Percentiles rank a stretch among this genome's conserved stretches.
Conservation (phyloP, 2,329 filamentous ascomycete species). For the Cladosporium sp. region DNA sequence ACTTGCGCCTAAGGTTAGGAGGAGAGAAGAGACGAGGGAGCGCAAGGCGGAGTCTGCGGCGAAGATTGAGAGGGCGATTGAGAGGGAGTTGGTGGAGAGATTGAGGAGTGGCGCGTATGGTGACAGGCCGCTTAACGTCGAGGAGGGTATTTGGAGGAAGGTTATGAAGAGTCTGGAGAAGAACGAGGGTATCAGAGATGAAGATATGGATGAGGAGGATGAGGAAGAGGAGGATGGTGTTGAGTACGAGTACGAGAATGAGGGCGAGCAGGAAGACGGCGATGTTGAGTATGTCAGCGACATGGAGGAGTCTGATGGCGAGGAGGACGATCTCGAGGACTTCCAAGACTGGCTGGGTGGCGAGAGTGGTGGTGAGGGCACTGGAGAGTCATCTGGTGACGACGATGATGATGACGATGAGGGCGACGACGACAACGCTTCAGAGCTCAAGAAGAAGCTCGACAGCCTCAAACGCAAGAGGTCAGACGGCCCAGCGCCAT, state of each 20-base stretch:
- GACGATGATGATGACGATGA: constrained; percentile 57
- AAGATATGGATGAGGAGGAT: constrained; percentile 82
- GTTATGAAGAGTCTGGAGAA: constrained; percentile 88
- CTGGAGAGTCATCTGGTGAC: constrained; percentile 58
- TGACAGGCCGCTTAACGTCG: constrained; percentile 90
- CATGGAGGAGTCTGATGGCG: constrained; percentile 70
- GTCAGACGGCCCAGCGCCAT: constrained; percentile 45
- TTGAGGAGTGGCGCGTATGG: constrained; percentile 91
- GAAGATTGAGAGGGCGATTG: constrained; percentile 93
- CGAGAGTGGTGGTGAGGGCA: constrained; percentile 55
- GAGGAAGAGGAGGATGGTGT: constrained; percentile 65
- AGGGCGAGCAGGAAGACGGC: constrained; percentile 64
- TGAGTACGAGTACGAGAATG: constrained; percentile 60
- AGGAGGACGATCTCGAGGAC: constrained; percentile 77
- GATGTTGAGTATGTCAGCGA: constrained; percentile 93
- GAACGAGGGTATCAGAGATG: constrained; percentile 76
- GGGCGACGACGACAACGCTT: constrained; percentile 55
- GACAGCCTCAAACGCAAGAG: constrained; percentile 59
- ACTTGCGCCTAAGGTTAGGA: constrained; percentile 81
- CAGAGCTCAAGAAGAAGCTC: constrained; percentile 58
- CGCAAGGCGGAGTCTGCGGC: constrained; percentile 60
- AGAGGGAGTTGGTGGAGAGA: constrained; percentile 89
- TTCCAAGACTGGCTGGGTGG: constrained; percentile 92
- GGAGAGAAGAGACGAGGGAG: constrained; percentile 51
- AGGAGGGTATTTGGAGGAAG: constrained; percentile 95